Evolutionary conservation across 225 moss, liverwort and hornwort genomes (phyloP), one percentile per base, ranked within the genome.

Genomic region (Marchantia polymorpha): DNA sequence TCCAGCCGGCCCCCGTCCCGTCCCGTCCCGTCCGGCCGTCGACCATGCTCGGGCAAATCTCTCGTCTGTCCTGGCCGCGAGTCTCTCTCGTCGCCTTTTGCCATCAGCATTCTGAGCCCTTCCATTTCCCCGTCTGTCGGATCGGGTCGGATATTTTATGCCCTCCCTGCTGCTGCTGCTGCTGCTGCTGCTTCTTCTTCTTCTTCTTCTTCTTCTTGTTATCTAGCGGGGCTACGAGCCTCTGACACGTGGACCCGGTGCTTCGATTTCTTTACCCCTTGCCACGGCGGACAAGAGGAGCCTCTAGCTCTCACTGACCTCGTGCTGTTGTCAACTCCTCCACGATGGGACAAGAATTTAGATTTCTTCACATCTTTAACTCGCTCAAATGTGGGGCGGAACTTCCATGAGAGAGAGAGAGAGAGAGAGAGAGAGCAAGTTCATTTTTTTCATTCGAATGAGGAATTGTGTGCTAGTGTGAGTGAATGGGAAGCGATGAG

Each of bases 301-400:
- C 7, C 60, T 7, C 60, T 60, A 22, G 19, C 5, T 7, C 5
- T 7, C 3, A 20, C 7, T 23, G 22, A 61, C 61, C 61, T n/a
- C n/a, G 61, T 61, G 61, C 61, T 61, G n/a, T 61, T 61, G n/a
- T 61, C 60, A 60, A 60, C 60, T 60, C 60, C 60, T 60, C 60
- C 14, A 60, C 17, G 39, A 39, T 39, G 39, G 39, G 39, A 39
- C 39, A 39, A 39, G 39, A 39, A 39, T 39, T 39, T 39, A 39
- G 39, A 39, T 39, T 39, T 39, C 39, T 39, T 39, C 39, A 39
- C 39, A 2, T 39, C 39, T 39, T 39, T 39, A 39, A 39, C 39
- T 39, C 39, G 39, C 39, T 39, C 39, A 39, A 39, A 39, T 39
- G 39, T 39, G 2, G 39, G 39, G 2, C 2, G 39, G 39, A 39